Evolutionary conservation across 2,329 filamentous ascomycete species (phyloP).

Genomic region (Fusarium domesticum): DNA sequence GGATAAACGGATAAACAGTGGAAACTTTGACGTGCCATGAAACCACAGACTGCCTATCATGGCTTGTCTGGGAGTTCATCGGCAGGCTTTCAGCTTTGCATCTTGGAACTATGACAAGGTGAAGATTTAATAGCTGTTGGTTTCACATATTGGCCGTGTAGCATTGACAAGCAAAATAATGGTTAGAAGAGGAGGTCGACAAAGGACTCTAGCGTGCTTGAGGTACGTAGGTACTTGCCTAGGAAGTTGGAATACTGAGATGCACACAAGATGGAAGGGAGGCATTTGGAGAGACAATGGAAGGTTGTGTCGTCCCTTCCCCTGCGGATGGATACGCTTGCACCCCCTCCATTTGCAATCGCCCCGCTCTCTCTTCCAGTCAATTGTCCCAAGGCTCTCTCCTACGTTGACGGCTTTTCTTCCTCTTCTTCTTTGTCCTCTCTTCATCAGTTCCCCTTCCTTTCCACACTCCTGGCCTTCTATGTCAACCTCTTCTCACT

Average conservation of each 20-base stretch:
- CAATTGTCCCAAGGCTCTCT: too few relatives aligned
- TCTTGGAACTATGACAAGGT: not conserved
- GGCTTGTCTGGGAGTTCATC: not conserved
- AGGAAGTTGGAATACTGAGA: too few relatives aligned
- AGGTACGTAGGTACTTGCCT: too few relatives aligned
- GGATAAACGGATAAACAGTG: not conserved
- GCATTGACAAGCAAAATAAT: too few relatives aligned
- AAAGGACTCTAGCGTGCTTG: too few relatives aligned
- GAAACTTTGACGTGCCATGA: not conserved
- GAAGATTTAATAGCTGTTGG: too few relatives aligned
- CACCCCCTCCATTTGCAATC: constrained; percentile 21
- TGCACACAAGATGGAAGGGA: too few relatives aligned
- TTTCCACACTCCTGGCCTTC: too few relatives aligned
- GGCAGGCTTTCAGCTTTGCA: not conserved
- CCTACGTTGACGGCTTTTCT: constrained; percentile 3
- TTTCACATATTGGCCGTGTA: too few relatives aligned
- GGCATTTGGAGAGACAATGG: too few relatives aligned
- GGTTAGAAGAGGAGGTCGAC: too few relatives aligned
- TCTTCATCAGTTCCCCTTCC: not conserved
- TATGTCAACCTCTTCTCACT: too few relatives aligned
- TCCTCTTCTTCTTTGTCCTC: not conserved
- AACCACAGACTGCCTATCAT: not conserved
- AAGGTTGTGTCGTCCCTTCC: constrained; percentile 10
- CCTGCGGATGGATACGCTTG: constrained; percentile 9
- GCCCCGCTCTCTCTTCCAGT: constrained; percentile 11